Conservation (phyloP, 148 eudicot species). For the Chenopodium quinoa region DNA sequence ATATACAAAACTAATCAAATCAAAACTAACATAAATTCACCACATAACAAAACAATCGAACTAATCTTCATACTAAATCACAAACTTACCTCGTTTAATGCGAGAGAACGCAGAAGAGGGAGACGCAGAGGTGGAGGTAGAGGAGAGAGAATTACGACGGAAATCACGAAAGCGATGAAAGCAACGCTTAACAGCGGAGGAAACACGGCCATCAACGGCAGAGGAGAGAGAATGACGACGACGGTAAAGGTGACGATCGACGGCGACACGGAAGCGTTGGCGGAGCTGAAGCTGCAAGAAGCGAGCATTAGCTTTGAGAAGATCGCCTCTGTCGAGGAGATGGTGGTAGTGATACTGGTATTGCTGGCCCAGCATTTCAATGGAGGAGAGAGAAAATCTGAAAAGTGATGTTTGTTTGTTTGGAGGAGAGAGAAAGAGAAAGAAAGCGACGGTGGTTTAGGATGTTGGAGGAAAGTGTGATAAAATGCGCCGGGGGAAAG, state of each 20-base stretch:
- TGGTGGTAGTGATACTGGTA: constrained; percentile 36
- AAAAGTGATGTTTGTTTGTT: neutral
- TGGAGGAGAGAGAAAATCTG: neutral
- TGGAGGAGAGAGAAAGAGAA: neutral
- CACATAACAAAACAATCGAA: neutral
- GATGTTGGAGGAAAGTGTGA: neutral
- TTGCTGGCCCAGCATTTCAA: constrained; percentile 25
- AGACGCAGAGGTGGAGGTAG: constrained; percentile 28
- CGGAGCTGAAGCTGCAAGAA: constrained; percentile 49
- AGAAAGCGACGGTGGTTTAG: neutral
- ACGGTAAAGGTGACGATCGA: constrained; percentile 41
- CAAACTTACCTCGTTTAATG: constrained; percentile 49
- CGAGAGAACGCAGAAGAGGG: constrained; percentile 58
- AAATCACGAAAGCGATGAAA: constrained; percentile 50
- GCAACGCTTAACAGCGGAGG: constrained; percentile 46
- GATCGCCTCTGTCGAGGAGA: constrained; percentile 42
- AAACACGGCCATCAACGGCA: constrained; percentile 36
- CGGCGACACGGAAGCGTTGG: constrained; percentile 53
- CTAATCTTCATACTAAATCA: neutral
- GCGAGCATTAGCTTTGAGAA: constrained; percentile 41
- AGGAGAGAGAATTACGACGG: constrained; percentile 49
- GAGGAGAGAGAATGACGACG: constrained; percentile 37
- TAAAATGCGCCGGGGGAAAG: constrained; percentile 11
- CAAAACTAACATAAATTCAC: neutral
- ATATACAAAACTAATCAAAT: neutral